phyloP scores from a whole-genome alignment of 352 stramenopile species.

The Phytophthora pinifolia region DNA sequence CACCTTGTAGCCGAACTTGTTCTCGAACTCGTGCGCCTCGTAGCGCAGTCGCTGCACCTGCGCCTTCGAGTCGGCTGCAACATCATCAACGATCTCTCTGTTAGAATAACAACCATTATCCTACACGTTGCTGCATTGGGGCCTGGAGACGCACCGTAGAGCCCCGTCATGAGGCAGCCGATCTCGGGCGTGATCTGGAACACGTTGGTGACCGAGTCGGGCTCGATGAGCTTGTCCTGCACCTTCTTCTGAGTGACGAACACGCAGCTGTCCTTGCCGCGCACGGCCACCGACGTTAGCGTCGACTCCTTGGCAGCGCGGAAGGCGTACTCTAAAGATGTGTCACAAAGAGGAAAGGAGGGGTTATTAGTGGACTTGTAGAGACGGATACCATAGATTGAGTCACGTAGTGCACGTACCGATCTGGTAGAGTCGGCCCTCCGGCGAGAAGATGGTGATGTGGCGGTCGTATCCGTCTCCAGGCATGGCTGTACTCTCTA shows the following conservation, averaged over 20 bases:
- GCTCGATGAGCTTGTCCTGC: conserved; percentile 95
- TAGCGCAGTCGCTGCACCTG: conserved; percentile 96
- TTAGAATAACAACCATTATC: no score
- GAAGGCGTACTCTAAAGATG: conserved; percentile 96
- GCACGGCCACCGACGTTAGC: conserved; percentile 96
- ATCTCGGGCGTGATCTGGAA: conserved; percentile 96
- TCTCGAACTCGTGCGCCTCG: conserved; percentile 97
- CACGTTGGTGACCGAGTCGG: conserved; percentile 95
- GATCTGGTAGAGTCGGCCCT: conserved; percentile 98
- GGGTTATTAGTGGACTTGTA: not conserved
- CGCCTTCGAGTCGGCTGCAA: conserved; percentile 86
- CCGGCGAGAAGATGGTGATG: conserved; percentile 99
- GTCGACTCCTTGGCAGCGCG: conserved; percentile 94
- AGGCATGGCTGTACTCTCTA: conserved; percentile 49
- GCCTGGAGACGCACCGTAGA: conserved; percentile 54
- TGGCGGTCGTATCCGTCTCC: conserved; percentile 90
- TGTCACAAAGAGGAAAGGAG: conserved; percentile 89
- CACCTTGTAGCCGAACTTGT: conserved; percentile 96
- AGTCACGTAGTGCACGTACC: conserved; percentile 36
- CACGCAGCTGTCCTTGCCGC: conserved; percentile 92
- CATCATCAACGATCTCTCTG: not conserved
- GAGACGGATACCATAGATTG: not conserved
- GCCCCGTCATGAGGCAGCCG: conserved; percentile 95
- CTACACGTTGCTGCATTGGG: no score
- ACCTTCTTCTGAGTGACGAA: conserved; percentile 99